Evolutionary conservation across 2,329 filamentous ascomycete genomes (phyloP).

Genomic region (Penicillium sp.): DNA sequence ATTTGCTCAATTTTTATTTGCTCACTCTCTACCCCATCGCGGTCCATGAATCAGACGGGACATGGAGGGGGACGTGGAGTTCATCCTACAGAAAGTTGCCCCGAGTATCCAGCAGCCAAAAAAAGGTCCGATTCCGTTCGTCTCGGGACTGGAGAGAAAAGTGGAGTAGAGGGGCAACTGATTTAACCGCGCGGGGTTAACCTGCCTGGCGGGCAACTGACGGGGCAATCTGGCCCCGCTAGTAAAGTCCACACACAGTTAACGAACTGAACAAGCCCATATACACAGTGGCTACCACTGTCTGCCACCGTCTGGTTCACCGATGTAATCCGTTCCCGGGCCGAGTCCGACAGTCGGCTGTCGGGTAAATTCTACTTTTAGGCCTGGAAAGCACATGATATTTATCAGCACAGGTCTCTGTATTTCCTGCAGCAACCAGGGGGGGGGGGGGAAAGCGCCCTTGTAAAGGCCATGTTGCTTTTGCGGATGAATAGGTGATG

Average conservation of each 20-base stretch:
- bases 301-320: background rate
- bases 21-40: background rate
- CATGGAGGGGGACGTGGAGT: conserved; percentile 10
- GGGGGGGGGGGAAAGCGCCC: background rate
- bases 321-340: conserved; percentile 11
- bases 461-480: background rate
- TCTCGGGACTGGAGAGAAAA: conserved; percentile 17
- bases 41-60: background rate
- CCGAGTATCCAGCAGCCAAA: background rate
- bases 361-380: conserved; percentile 24
- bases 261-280: no score
- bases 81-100: background rate
- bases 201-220: conserved; percentile 13
- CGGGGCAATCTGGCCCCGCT: conserved; percentile 12
- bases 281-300: no score
- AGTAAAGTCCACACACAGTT: no score
- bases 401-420: background rate
- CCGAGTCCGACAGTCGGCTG: conserved; percentile 25
- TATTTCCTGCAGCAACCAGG: background rate
- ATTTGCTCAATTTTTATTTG: background rate
- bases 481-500: background rate
- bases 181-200: conserved; percentile 29
- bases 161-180: conserved; percentile 27
- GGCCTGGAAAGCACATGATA: background rate
- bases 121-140: background rate